phyloP scores from a whole-genome alignment of 106 monocot species.

The Allium cepa region DNA sequence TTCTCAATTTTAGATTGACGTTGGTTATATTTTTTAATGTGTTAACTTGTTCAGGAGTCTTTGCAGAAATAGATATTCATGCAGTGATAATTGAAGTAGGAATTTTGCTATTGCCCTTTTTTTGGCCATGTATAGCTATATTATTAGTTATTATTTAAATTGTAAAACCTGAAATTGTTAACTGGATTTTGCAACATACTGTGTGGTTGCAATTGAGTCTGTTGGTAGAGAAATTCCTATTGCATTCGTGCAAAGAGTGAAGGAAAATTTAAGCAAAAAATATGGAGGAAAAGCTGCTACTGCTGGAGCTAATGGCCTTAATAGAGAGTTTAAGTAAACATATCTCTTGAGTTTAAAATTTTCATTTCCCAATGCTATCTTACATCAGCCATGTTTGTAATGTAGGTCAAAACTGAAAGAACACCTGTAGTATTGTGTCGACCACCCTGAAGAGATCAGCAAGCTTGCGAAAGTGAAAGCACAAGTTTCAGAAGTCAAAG shows the following conservation, averaged over 20 bases:
- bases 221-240: conserved; percentile 51
- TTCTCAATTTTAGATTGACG: no score
- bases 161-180: neutral
- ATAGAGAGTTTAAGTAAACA: conserved; percentile 40
- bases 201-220: conserved; percentile 54
- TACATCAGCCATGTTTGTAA: neutral
- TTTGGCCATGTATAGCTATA: neutral
- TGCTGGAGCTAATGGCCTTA: conserved; percentile 38
- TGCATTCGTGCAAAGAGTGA: conserved; percentile 46
- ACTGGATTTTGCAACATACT: conserved; percentile 31
- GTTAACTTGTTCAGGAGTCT: no score
- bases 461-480: conserved; percentile 36
- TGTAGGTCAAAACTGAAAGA: conserved; percentile 27
- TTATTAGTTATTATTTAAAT: neutral
- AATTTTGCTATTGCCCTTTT: neutral
- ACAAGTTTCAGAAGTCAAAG: conserved; percentile 32
- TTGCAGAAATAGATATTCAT: neutral
- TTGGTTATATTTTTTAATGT: no score
- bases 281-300: conserved; percentile 59
- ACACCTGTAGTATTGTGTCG: conserved; percentile 29
- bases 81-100: neutral
- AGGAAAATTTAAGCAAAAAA: conserved; percentile 47
- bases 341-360: neutral
- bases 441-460: conserved; percentile 32
- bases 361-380: neutral